Conservation (phyloP, 441 rosid genomes). For the Jatropha multifida region DNA sequence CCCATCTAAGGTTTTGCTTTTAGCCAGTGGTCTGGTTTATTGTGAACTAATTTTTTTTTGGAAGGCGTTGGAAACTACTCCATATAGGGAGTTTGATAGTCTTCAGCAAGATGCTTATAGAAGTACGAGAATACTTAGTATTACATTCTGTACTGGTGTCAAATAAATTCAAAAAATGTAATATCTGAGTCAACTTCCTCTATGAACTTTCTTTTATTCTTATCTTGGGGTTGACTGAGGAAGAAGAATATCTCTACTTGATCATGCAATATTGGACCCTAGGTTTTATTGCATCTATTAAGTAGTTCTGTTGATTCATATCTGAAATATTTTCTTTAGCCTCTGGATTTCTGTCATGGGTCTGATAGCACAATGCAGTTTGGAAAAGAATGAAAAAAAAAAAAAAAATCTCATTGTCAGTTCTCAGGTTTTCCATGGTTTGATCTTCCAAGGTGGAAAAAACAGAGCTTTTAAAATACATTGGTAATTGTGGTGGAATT, state of each 20-base stretch:
- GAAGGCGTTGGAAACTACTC: background rate
- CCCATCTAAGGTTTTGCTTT: background rate
- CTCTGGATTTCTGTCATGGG: background rate
- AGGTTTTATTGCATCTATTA: background rate
- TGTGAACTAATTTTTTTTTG: background rate
- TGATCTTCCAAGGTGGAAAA: background rate
- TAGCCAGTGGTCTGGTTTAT: background rate
- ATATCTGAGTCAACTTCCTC: background rate
- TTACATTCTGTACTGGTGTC: background rate
- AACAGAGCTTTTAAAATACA: background rate
- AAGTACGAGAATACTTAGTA: background rate
- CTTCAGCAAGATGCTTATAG: background rate
- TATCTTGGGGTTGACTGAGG: background rate
- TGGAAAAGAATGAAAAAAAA: background rate
- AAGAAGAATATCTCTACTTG: background rate
- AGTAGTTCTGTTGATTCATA: background rate
- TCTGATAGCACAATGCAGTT: background rate
- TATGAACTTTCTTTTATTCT: background rate
- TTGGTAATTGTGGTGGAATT: background rate
- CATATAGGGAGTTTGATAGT: background rate
- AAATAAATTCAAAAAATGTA: background rate
- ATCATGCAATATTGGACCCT: background rate
- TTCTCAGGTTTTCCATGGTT: background rate
- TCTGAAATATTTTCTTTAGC: background rate
- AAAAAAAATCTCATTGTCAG: background rate